Conservation (phyloP, 495 filamentous ascomycete species). For the Rusavskia elegans region DNA sequence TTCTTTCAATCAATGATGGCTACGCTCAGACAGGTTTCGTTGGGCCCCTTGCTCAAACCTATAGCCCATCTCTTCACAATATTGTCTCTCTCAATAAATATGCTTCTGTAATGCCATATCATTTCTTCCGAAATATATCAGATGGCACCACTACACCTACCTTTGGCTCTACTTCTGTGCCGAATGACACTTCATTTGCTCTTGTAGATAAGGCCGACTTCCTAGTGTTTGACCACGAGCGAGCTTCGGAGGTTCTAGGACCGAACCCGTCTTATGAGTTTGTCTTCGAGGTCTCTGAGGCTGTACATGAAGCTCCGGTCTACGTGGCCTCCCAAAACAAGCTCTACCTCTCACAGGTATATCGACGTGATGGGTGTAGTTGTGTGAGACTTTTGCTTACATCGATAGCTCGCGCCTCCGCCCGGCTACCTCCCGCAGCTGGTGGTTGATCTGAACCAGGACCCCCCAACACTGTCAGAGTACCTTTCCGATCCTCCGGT, state of each 20-base stretch:
- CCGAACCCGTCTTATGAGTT: constrained; percentile 15
- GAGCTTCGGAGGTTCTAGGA: constrained; percentile 21
- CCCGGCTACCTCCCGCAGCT: constrained; percentile 16
- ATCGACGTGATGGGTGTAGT: neutral
- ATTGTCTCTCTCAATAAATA: constrained; percentile 18
- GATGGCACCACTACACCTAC: constrained; percentile 5
- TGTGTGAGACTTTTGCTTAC: constrained; percentile 1
- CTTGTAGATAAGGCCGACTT: constrained; percentile 19
- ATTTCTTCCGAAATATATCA: constrained; percentile 15
- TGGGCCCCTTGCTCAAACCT: neutral
- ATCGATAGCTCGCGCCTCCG: neutral
- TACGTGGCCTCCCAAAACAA: constrained; percentile 23
- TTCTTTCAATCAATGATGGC: neutral
- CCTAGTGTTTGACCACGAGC: constrained; percentile 21
- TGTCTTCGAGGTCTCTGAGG: constrained; percentile 17
- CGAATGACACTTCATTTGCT: constrained; percentile 15
- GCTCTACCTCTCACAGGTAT: constrained; percentile 18
- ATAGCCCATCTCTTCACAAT: neutral
- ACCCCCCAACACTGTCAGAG: constrained; percentile 20
- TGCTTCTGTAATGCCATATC: constrained; percentile 13
- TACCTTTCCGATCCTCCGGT: constrained; percentile 21
- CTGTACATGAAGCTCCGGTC: constrained; percentile 26
- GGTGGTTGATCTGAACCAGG: constrained; percentile 20
- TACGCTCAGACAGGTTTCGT: neutral
- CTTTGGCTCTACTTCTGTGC: constrained; percentile 15